Evolutionary conservation across 164 flowering plant genomes (phyloP), one percentile per base, ranked within the genome.

Genomic region (Sextonia rubra): DNA sequence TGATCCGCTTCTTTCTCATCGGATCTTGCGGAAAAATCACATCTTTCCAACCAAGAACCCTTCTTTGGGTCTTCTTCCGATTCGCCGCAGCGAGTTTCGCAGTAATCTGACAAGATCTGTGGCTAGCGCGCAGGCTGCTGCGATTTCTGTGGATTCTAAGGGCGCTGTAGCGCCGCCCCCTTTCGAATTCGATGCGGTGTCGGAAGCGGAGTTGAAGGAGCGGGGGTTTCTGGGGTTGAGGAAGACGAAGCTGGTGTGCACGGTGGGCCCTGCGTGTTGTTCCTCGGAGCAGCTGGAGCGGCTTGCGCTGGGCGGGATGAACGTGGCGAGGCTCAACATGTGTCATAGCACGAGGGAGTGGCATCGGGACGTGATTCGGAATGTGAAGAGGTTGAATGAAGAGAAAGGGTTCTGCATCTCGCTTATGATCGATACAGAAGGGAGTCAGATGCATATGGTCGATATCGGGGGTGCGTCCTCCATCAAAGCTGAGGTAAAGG

Each of bases 191-290:
- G 94, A 92, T 80, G 85, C 83, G 64, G 93, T 87, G 47, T 62
- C 86, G 3, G 89, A 90, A 79, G 73, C 70, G 60, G 94, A 90
- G 76, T 65, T 92, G 86, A 88, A 77, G 79, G 86, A 85, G 71
- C 90, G 85, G 75, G 94, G 97, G 62, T 87, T 88, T 64, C n/a
- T 84, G 80, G 93, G 93, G 49, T 60, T 90, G 90, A 86, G 92
- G 85, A 90, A 89, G 88, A 90, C 95, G 17, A 92, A 92, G 86
- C 85, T 92, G 3, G 90, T 92, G 14, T 92, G 97, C 74, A 92
- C 97, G 0, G 79, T 92, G 22, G 95, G 97, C 60, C 95, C 97
- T 1, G 88, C 97, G 1, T 89, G 91, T 68, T 74, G 81, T 68
- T 83, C 88, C 5, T 52, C 75, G 69, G 90, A 88, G 55, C 86